Evolutionary conservation across 805 yeast genomes (phyloP).

Genomic region (Starmerella sirachaensis): DNA sequence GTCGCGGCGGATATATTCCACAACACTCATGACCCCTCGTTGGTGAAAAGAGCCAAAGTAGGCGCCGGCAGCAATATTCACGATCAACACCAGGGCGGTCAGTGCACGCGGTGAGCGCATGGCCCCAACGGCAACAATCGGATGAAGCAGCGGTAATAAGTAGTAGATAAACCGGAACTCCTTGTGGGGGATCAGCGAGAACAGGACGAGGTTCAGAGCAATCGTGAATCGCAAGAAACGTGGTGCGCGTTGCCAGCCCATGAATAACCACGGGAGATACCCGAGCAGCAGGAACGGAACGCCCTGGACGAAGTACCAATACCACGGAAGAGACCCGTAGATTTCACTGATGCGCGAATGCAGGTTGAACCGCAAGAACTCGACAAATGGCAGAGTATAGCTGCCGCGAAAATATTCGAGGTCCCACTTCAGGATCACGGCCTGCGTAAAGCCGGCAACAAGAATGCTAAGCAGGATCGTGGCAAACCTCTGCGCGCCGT

Average conservation of each 20-base stretch:
- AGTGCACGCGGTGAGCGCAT: background rate
- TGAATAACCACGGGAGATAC: slow-evolving; percentile 38
- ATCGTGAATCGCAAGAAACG: slow-evolving; percentile 18
- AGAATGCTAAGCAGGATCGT: background rate
- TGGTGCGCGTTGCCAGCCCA: slow-evolving; percentile 10
- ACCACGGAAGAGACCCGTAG: slow-evolving; percentile 77
- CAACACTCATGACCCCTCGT: slow-evolving; percentile 67
- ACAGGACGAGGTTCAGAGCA: slow-evolving; percentile 38
- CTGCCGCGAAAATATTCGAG: slow-evolving; percentile 3
- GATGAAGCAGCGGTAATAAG: slow-evolving; percentile 58
- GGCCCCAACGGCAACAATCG: slow-evolving; percentile 34
- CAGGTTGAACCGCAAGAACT: slow-evolving; percentile 14
- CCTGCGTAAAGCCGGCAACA: slow-evolving; percentile 7
- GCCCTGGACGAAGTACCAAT: slow-evolving; percentile 73
- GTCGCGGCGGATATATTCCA: slow-evolving; percentile 38
- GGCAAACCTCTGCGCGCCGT: background rate
- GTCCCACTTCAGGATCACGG: slow-evolving; percentile 7
- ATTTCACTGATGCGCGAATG: slow-evolving; percentile 16
- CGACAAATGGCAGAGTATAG: slow-evolving; percentile 7
- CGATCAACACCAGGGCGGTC: background rate
- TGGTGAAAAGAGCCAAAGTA: slow-evolving; percentile 65
- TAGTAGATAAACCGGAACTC: slow-evolving; percentile 87
- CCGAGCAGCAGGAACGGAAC: slow-evolving; percentile 63
- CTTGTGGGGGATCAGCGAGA: slow-evolving; percentile 67
- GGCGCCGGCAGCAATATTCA: slow-evolving; percentile 36